A percentile compares a stretch with the other conserved stretches of the same genome.
Evolutionary conservation across 1,284 basidiomycete genomes (phyloP).

Genomic region (Apiotrichum siamense): DNA sequence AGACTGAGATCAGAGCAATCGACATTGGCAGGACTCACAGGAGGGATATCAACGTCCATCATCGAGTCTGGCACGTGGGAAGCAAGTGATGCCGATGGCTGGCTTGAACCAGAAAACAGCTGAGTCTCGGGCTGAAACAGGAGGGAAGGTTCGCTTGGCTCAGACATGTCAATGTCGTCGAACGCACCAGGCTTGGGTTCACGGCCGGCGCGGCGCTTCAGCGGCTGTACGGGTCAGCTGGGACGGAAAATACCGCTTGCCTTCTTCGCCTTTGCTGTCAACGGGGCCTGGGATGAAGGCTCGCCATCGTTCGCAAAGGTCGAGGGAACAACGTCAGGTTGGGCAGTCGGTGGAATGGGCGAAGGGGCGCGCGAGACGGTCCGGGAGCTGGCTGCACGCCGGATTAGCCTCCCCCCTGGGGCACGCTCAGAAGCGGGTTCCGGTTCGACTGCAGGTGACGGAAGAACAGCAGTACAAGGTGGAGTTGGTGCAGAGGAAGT

Average conservation of each 20-base stretch:
- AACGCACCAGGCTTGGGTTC: conserved; percentile 17
- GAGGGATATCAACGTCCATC: conserved; percentile 13
- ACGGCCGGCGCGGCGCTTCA: conserved; percentile 27
- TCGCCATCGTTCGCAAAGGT: conserved; percentile 29
- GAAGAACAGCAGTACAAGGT: too few relatives aligned
- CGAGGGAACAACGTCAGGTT: conserved; percentile 27
- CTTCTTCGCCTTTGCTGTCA: conserved; percentile 2
- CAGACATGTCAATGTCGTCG: conserved; percentile 4
- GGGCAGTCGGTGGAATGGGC: background rate
- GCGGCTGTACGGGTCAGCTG: conserved; percentile 12
- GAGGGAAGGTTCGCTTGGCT: background rate
- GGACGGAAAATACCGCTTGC: background rate
- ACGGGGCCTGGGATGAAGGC: background rate
- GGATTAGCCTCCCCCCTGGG: background rate
- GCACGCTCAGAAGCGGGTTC: background rate
- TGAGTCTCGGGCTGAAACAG: conserved; percentile 8
- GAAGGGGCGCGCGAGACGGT: conserved; percentile 2
- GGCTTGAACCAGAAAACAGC: background rate
- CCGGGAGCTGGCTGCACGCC: background rate
- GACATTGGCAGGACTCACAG: background rate
- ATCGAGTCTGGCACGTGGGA: conserved; percentile 15
- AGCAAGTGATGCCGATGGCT: background rate
- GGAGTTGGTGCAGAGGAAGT: background rate
- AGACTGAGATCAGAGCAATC: background rate
- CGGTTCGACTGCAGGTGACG: too few relatives aligned